These are phyloP conservation scores for Quercus rubra DNA, from an alignment of 306 rosid species.

Conservation along the genomic window DNA sequence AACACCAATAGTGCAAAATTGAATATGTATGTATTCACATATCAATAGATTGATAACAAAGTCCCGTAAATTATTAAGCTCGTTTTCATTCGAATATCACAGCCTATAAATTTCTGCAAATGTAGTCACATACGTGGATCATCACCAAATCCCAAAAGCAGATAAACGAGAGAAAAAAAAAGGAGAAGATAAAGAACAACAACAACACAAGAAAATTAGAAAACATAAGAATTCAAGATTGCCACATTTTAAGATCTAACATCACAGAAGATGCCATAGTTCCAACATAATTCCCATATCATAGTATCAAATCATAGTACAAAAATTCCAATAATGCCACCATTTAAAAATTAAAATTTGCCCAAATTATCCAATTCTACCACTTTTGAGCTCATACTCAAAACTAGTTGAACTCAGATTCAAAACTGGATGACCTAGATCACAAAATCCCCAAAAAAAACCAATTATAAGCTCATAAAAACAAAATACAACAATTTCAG, in stretches of 20 bases:
- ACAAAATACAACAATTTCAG: background rate
- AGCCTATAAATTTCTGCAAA: background rate
- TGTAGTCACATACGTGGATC: too few relatives aligned
- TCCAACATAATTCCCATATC: background rate
- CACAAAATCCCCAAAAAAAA: background rate
- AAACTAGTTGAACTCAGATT: background rate
- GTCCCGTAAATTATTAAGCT: background rate
- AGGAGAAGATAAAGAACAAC: background rate
- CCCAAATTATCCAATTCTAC: background rate
- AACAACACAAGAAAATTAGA: background rate
- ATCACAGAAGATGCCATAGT: background rate
- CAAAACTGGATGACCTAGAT: conserved; percentile 22
- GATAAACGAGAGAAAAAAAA: background rate
- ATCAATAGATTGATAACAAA: background rate
- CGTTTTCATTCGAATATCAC: background rate
- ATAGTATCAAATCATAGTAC: conserved; percentile 1
- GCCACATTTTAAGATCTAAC: background rate
- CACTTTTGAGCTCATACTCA: background rate
- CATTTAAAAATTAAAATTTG: background rate
- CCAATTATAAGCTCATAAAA: background rate
- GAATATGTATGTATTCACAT: too few relatives aligned
- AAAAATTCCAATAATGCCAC: background rate
- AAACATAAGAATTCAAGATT: background rate
- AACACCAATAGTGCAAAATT: conserved; percentile 1
- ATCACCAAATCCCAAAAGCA: background rate